A percentile compares a stretch with the other conserved stretches of the same genome.
Conservation (phyloP, 1,284 basidiomycete genomes). For the Cutaneotrichosporon cavernicola region DNA sequence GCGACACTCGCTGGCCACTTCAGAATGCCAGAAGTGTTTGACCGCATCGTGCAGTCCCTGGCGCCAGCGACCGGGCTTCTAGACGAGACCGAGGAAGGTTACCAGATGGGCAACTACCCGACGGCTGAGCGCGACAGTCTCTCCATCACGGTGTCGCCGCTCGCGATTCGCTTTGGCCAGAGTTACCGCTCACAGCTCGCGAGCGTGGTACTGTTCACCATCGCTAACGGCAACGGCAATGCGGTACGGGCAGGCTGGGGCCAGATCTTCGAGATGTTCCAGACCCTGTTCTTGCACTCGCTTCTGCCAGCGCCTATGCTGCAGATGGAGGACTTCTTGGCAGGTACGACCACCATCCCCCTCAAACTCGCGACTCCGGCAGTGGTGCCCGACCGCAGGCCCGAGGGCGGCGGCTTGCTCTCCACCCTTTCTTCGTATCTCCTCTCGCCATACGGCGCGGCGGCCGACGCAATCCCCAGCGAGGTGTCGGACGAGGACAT, state of each 20-base stretch:
- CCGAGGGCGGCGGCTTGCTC: constrained; percentile 86
- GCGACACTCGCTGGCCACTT: constrained; percentile 89
- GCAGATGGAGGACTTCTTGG: constrained; percentile 96
- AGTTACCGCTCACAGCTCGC: constrained; percentile 96
- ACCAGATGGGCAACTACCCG: constrained; percentile 79
- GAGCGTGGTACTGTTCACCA: constrained; percentile 95
- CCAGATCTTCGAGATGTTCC: constrained; percentile 96
- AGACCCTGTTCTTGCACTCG: constrained; percentile 91
- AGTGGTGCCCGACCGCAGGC: constrained; percentile 63
- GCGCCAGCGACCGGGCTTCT: constrained; percentile 82
- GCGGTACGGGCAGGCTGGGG: constrained; percentile 92
- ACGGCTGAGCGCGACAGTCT: constrained; percentile 91
- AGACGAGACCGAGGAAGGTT: constrained; percentile 65
- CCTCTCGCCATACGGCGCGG: constrained; percentile 83
- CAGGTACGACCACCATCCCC: constrained; percentile 83
- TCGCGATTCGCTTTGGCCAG: constrained; percentile 91
- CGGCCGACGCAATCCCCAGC: constrained; percentile 64
- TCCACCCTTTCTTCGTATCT: constrained; percentile 95
- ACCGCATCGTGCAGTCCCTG: constrained; percentile 89
- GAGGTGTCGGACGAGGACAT: constrained; percentile 84
- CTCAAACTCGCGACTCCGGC: constrained; percentile 69
- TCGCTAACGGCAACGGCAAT: constrained; percentile 95
- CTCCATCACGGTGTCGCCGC: constrained; percentile 80
- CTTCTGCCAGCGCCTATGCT: constrained; percentile 82
- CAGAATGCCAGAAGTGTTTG: constrained; percentile 89